phyloP scores from a whole-genome alignment of 257 asterid species.

The Vinca minor region DNA sequence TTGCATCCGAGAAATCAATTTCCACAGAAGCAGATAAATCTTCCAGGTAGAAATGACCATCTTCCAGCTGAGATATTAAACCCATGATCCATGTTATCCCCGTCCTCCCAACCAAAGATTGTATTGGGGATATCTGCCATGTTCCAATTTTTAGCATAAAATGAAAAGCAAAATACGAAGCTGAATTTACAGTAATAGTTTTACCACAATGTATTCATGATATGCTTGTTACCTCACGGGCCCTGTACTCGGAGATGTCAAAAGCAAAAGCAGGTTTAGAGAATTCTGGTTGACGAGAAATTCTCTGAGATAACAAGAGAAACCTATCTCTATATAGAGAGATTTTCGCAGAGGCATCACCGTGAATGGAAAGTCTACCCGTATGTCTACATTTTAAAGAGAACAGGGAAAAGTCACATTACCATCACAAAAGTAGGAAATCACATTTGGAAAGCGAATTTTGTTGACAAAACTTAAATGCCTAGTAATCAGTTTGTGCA shows the following conservation, averaged over 20 bases:
- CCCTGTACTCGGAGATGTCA: slow-evolving; percentile 56
- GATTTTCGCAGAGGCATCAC: slow-evolving; percentile 85
- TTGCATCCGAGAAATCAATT: slow-evolving; percentile 83
- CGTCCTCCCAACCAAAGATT: slow-evolving; percentile 78
- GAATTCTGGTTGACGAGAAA: slow-evolving; percentile 83
- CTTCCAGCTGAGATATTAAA: slow-evolving; percentile 93
- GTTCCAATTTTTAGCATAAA: background rate
- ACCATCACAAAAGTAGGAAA: background rate
- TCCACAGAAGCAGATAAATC: slow-evolving; percentile 90
- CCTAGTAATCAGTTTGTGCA: background rate
- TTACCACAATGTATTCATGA: background rate
- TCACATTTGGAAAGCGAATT: background rate
- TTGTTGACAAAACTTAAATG: background rate
- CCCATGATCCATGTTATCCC: slow-evolving; percentile 96
- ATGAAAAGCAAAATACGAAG: background rate
- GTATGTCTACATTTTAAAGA: slow-evolving; percentile 37
- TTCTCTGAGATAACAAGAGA: slow-evolving; percentile 64
- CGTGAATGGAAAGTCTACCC: slow-evolving; percentile 70
- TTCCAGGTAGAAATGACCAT: slow-evolving; percentile 97
- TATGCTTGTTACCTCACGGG: slow-evolving; percentile 58
- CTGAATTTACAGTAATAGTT: background rate
- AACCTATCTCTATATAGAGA: slow-evolving; percentile 76
- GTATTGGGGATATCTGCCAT: slow-evolving; percentile 74
- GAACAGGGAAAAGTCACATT: background rate
- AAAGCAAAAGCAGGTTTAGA: slow-evolving; percentile 64